Conservation (phyloP, 208 protist species). For the Trypanosoma melophagium region DNA sequence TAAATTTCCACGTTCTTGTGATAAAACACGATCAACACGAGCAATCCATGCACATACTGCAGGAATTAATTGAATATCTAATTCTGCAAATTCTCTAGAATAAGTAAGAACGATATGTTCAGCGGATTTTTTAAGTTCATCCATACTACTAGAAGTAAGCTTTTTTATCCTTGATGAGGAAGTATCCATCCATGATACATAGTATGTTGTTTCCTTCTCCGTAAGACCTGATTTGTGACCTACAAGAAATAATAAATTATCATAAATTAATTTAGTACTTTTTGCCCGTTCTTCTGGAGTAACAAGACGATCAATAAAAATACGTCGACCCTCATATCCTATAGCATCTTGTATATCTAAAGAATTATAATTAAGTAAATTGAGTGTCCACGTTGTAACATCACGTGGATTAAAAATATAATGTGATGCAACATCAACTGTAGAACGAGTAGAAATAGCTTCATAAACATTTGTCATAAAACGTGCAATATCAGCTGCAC, state of each 20-base stretch:
- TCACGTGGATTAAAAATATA: slow-evolving; percentile 98
- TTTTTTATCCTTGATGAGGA: slow-evolving; percentile 39
- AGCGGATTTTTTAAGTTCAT: slow-evolving; percentile 75
- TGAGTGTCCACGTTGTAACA: slow-evolving; percentile 93
- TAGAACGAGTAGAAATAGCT: slow-evolving; percentile 84
- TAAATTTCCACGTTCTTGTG: slow-evolving; percentile 91
- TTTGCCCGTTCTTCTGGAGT: slow-evolving; percentile 75
- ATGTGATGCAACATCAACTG: slow-evolving; percentile 94
- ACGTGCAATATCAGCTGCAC: slow-evolving; percentile 84
- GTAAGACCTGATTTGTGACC: slow-evolving; percentile 50
- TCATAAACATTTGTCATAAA: slow-evolving; percentile 96
- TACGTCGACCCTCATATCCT: slow-evolving; percentile 92
- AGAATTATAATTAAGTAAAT: slow-evolving; percentile 91
- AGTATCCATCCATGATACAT: slow-evolving; percentile 52
- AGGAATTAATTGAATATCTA: slow-evolving; percentile 94
- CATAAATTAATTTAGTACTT: slow-evolving; percentile 66
- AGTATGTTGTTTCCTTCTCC: slow-evolving; percentile 78
- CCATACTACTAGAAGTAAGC: slow-evolving; percentile 45
- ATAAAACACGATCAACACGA: slow-evolving; percentile 95
- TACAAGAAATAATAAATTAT: slow-evolving; percentile 80
- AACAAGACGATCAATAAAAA: slow-evolving; percentile 95
- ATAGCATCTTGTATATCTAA: slow-evolving; percentile 85
- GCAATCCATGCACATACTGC: slow-evolving; percentile 94
- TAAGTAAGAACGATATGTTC: slow-evolving; percentile 82
- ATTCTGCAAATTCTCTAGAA: slow-evolving; percentile 91